Conservation (phyloP, 129 eudicot genomes). For the Saussurea involucrata region DNA sequence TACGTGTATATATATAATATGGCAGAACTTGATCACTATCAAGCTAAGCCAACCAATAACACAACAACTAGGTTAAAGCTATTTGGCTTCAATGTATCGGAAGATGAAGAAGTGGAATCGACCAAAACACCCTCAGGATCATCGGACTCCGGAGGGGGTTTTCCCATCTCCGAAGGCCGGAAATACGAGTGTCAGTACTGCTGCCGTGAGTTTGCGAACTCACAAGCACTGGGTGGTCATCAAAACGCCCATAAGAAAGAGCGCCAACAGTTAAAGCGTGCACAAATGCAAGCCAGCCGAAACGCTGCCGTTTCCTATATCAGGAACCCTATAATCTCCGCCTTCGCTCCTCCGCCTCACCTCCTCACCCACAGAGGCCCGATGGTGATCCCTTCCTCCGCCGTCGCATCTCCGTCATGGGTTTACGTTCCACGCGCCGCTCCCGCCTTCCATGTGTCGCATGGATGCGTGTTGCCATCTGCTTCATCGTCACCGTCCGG, state of each 20-base stretch:
- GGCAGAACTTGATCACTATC: conserved; percentile 54
- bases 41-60: conserved; percentile 40
- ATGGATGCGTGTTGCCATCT: conserved; percentile 57
- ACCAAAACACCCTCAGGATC: conserved; percentile 49
- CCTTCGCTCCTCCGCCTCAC: conserved; percentile 84
- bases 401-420: conserved; percentile 50
- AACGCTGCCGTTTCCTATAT: conserved; percentile 86
- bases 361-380: conserved; percentile 56
- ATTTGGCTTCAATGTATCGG: conserved; percentile 76
- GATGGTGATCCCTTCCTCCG: conserved; percentile 43
- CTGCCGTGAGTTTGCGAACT: conserved; percentile 92
- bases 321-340: conserved; percentile 81
- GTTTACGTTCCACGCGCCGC: conserved; percentile 78
- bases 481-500: conserved; percentile 26
- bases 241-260: conserved; percentile 99
- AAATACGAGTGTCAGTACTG: conserved; percentile 96
- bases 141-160: conserved; percentile 43
- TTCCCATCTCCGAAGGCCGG: conserved; percentile 56
- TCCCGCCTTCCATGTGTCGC: conserved; percentile 63
- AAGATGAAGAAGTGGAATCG: conserved; percentile 55
- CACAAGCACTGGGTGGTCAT: conserved; percentile 95
- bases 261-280: conserved; percentile 81
- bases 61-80: conserved; percentile 55
- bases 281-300: conserved; percentile 86
- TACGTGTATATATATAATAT: conserved; percentile 23